Evolutionary conservation across 2,329 filamentous ascomycete species (phyloP), one percentile per base, ranked within the genome.

Genomic region (Diaporthe citri): DNA sequence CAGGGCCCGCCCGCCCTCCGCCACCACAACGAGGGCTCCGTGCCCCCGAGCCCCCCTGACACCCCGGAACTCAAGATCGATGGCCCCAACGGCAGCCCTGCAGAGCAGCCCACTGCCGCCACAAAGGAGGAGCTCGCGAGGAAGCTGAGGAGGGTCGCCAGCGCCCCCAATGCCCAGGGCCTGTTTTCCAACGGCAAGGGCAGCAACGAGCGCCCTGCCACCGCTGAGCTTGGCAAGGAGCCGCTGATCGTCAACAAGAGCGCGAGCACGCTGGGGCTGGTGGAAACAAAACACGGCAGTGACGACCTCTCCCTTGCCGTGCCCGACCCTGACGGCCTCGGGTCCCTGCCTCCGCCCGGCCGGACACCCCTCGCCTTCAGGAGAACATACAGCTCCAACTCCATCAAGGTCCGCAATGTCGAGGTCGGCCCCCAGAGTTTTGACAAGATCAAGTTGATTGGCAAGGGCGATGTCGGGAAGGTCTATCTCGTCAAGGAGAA

Each of bases 401-500:
- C 97, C 55, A 99, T 99, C 88, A 99, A 99, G 86, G 95, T 98
- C 78, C 92, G 97, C 80, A 95, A 98, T 83, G 97, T 99, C 64
- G 97, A 99, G 85, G 97, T 99, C 48, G 94, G 95, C 0, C 97
- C 97, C 0, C 90, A 94, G 77, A 98, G 96, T 83, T 99, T 99
- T 81, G 97, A 99, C 88, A 99, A 99, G 90, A 98, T 99, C 85
- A 99, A 99, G 85, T 90, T 99, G 85, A 98, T 99, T 82, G 97
- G 97, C 74, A 99, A 99, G 87, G 97, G 97, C 75, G 97, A 99
- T 84, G 97, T 99, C 34, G 97, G 97, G 77, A 99, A 99, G 87
- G 97, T 99, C 1, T 99, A 99, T 83, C 87, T 99, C 79, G 97
- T 99, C 70, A 91, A 95, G 79, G 97, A 99, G 85, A 99, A 99